Conservation (phyloP, 768 basidiomycete species). For the Tricholoma sp. region DNA sequence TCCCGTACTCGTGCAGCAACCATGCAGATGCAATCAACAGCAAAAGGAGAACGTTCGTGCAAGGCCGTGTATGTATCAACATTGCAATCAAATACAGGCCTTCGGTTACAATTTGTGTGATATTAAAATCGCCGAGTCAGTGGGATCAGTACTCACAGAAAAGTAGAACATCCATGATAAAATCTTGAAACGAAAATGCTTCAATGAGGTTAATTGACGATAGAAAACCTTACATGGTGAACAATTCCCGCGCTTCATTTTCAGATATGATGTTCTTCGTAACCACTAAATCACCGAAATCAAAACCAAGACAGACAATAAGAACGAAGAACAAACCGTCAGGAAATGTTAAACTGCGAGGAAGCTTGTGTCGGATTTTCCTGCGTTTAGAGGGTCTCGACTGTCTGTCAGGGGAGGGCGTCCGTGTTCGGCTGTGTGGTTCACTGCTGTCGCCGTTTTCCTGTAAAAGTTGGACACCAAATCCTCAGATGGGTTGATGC, state of each 20-base stretch:
- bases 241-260: conserved; percentile 79
- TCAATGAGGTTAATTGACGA: conserved; percentile 8
- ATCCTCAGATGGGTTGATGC: conserved; percentile 4
- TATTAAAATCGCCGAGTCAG: conserved; percentile 12
- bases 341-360: conserved; percentile 60
- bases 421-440: conserved; percentile 68
- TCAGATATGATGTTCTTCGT: conserved; percentile 79
- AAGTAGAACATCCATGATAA: conserved; percentile 89
- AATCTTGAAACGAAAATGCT: conserved; percentile 46
- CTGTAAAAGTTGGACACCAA: conserved; percentile 28
- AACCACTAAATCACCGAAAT: conserved; percentile 49
- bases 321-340: conserved; percentile 49
- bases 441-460: conserved; percentile 78
- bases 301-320: conserved; percentile 8
- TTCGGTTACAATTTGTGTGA: conserved; percentile 16
- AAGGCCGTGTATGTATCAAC: conserved; percentile 85
- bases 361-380: conserved; percentile 60
- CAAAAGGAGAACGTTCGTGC: conserved; percentile 88
- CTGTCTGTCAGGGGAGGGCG: conserved; percentile 67
- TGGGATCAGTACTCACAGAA: conserved; percentile 37
- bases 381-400: conserved; percentile 65
- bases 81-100: conserved; percentile 77
- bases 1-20: conserved; percentile 88
- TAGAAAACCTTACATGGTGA: conserved; percentile 60
- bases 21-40: conserved; percentile 90